Evolutionary conservation across 148 eudicot genomes (phyloP).

Genomic region (Vaccinium corymbosum): DNA sequence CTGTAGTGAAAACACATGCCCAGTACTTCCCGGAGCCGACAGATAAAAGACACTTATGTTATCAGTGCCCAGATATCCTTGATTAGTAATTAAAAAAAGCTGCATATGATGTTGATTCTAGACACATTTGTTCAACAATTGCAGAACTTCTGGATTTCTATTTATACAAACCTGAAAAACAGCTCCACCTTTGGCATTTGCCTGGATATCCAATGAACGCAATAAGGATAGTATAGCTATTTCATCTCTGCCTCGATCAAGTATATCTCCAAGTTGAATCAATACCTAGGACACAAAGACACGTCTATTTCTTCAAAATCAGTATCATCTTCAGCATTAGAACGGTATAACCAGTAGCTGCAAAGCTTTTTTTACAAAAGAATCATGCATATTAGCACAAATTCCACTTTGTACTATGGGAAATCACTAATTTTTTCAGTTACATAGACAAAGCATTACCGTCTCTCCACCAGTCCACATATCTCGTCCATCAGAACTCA

Average conservation of each 20-base stretch:
- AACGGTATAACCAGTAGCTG: background rate
- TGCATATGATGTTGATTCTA: background rate
- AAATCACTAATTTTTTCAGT: background rate
- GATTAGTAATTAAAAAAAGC: background rate
- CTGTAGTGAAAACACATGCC: background rate
- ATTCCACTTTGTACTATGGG: background rate
- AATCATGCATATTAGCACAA: background rate
- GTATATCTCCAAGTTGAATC: constrained; percentile 91
- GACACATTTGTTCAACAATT: background rate
- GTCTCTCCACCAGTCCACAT: constrained; percentile 84
- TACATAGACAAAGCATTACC: constrained; percentile 34
- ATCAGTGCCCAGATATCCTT: background rate
- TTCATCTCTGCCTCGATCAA: constrained; percentile 95
- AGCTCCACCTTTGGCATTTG: constrained; percentile 84
- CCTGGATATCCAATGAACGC: constrained; percentile 77
- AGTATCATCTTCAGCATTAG: background rate
- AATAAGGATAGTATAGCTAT: constrained; percentile 86
- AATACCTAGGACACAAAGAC: constrained; percentile 53
- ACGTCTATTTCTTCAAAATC: background rate
- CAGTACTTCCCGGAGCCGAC: too few relatives aligned
- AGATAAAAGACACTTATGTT: background rate
- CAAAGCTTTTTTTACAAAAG: background rate
- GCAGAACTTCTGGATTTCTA: background rate
- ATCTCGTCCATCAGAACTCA: constrained; percentile 74
- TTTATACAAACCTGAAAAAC: constrained; percentile 70